Evolutionary conservation across 331 rosid genomes (phyloP).

Genomic region (Malus hybrid): DNA sequence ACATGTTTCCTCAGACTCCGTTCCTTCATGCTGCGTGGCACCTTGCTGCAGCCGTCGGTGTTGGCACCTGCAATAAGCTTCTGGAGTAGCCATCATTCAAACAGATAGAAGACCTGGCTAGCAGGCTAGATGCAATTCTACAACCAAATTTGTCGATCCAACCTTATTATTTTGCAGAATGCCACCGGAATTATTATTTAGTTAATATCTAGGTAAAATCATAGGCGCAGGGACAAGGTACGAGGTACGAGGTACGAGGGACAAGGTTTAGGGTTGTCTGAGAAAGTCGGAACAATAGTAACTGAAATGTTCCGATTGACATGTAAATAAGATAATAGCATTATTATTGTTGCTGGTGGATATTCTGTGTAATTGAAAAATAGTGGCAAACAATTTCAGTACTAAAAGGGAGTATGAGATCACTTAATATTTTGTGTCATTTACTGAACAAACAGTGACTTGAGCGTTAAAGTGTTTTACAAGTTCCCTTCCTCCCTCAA

Average conservation of each 20-base stretch:
- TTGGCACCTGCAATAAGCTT: constrained; percentile 91
- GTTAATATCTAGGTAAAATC: background rate
- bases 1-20: constrained; percentile 67
- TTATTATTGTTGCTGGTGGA: too few relatives aligned
- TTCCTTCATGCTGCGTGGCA: constrained; percentile 98
- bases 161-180: background rate
- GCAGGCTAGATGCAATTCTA: background rate
- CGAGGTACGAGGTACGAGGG: background rate
- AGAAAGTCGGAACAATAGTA: background rate
- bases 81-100: constrained; percentile 47
- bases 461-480: too few relatives aligned
- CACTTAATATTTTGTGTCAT: too few relatives aligned
- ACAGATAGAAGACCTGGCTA: background rate
- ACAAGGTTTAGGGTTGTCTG: background rate
- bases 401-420: too few relatives aligned
- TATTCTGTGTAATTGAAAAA: too few relatives aligned
- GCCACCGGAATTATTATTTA: background rate
- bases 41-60: constrained; percentile 94
- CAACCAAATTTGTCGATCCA: background rate
- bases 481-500: background rate
- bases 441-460: too few relatives aligned
- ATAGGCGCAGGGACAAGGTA: too few relatives aligned
- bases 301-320: too few relatives aligned
- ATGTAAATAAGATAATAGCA: background rate
- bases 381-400: too few relatives aligned